phyloP scores from a whole-genome alignment of 176 grass and related monocot species.

The Hsuehochloa calcarea region DNA sequence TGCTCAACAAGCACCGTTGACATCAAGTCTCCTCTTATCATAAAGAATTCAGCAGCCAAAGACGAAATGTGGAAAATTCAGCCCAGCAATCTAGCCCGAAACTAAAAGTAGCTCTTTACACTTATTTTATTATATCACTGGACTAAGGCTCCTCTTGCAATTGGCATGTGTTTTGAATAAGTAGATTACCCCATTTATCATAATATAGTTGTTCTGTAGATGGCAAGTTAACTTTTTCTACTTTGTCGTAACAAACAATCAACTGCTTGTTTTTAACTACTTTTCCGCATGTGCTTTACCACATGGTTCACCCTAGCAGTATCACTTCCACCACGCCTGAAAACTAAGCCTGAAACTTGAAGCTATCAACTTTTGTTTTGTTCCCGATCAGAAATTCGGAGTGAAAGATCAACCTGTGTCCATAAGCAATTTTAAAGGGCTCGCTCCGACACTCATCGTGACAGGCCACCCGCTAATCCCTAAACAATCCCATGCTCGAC shows the following conservation, averaged over 20 bases:
- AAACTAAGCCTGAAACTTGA: slow-evolving; percentile 11
- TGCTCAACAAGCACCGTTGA: slow-evolving; percentile 20
- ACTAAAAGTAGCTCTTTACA: background rate
- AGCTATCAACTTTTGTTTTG: background rate
- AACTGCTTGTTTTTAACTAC: background rate
- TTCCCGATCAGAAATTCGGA: background rate
- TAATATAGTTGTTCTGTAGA: background rate
- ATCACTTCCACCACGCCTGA: background rate
- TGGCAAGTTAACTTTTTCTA: slow-evolving; percentile 21
- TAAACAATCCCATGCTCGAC: background rate
- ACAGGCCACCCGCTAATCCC: background rate
- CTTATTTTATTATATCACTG: background rate
- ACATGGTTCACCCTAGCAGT: background rate
- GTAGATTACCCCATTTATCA: background rate
- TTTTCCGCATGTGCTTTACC: background rate
- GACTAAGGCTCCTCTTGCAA: background rate
- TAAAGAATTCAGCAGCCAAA: slow-evolving; percentile 18
- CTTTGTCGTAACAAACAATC: slow-evolving; percentile 12
- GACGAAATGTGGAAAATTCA: slow-evolving; percentile 29
- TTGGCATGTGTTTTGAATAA: background rate
- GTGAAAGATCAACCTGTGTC: background rate
- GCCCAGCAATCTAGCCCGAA: background rate
- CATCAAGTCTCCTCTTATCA: slow-evolving; percentile 23
- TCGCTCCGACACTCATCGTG: background rate
- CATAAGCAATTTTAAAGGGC: background rate